These are phyloP conservation scores for Dactylella cylindrospora DNA, from an alignment of 2,329 filamentous ascomycete species.

Conservation along the genomic window DNA sequence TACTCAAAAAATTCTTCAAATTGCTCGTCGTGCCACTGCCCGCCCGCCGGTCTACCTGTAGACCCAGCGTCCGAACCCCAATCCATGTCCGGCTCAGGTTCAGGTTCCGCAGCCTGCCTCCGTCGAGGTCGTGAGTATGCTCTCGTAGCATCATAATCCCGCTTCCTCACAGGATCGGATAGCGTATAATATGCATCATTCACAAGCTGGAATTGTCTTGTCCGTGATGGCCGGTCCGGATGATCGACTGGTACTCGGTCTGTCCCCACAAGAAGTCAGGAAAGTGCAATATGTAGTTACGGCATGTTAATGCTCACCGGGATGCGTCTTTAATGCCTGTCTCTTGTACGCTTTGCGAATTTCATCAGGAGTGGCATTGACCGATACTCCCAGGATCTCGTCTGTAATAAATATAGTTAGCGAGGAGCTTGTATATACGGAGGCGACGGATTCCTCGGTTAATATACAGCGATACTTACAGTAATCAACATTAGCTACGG, in stretches of 20 bases:
- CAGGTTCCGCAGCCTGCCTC: not conserved
- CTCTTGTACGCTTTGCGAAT: slow-evolving; percentile 94
- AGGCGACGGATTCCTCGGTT: slow-evolving; percentile 14
- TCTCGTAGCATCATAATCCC: slow-evolving; percentile 76
- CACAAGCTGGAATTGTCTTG: slow-evolving; percentile 84
- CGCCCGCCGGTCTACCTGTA: slow-evolving; percentile 6
- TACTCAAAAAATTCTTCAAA: slow-evolving; percentile 43
- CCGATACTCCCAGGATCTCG: slow-evolving; percentile 70
- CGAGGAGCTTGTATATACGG: not conserved
- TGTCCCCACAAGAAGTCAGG: slow-evolving; percentile 60
- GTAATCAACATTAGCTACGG: slow-evolving; percentile 21
- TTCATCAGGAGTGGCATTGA: slow-evolving; percentile 75
- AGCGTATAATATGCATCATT: slow-evolving; percentile 94
- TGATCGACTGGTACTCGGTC: slow-evolving; percentile 83
- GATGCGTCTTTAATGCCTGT: slow-evolving; percentile 53
- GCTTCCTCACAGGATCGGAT: slow-evolving; percentile 72
- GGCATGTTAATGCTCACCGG: slow-evolving; percentile 10
- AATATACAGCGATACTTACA: slow-evolving; percentile 3
- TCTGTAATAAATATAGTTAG: slow-evolving; percentile 56
- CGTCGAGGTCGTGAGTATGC: slow-evolving; percentile 10
- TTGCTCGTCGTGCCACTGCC: slow-evolving; percentile 36
- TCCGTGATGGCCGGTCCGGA: slow-evolving; percentile 77
- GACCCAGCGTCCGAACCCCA: slow-evolving; percentile 50
- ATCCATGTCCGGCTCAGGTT: not conserved
- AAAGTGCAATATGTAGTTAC: slow-evolving; percentile 37